Percentiles rank a stretch among this genome's conserved stretches.
These are phyloP conservation scores for Penicillium sp. DNA, from an alignment of 2,329 filamentous ascomycete species.

Conservation along the genomic window DNA sequence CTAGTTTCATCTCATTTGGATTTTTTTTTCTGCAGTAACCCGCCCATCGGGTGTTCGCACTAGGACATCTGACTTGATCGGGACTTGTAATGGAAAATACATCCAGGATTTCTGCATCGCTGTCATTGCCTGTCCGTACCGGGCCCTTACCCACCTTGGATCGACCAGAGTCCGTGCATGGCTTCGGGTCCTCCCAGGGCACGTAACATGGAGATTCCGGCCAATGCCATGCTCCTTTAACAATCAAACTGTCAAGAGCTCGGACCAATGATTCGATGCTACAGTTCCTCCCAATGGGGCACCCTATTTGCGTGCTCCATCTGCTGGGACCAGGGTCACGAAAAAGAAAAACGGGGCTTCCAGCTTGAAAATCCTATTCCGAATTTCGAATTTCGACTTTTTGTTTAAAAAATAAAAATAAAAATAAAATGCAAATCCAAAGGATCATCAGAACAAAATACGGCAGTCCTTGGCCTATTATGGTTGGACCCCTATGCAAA, in stretches of 20 bases:
- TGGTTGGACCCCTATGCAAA: conserved; percentile 33
- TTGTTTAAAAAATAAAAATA: conserved; percentile 1
- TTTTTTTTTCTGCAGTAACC: conserved; percentile 38
- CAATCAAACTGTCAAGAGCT: conserved; percentile 28
- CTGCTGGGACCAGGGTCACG: conserved; percentile 15
- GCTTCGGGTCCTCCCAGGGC: conserved; percentile 27
- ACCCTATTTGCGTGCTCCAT: conserved; percentile 14
- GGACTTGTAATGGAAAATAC: conserved; percentile 29
- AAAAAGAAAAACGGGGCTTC: conserved; percentile 13
- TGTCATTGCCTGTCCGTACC: conserved; percentile 21
- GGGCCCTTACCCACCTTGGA: conserved; percentile 22
- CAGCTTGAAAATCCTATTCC: conserved; percentile 13
- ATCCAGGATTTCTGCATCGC: conserved; percentile 10
- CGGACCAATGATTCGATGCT: conserved; percentile 28
- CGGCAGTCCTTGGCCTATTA: conserved; percentile 19
- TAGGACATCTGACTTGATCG: conserved; percentile 37
- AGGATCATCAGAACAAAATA: conserved; percentile 9
- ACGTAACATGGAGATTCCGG: conserved; percentile 34
- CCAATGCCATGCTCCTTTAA: conserved; percentile 34
- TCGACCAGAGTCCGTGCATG: conserved; percentile 32
- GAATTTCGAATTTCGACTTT: neutral
- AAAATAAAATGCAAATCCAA: neutral
- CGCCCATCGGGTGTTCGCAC: conserved; percentile 37
- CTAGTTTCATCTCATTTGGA: conserved; percentile 41
- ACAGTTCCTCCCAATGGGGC: conserved; percentile 26